Conservation (phyloP, 768 basidiomycete genomes). For the Lentinula sp. region DNA sequence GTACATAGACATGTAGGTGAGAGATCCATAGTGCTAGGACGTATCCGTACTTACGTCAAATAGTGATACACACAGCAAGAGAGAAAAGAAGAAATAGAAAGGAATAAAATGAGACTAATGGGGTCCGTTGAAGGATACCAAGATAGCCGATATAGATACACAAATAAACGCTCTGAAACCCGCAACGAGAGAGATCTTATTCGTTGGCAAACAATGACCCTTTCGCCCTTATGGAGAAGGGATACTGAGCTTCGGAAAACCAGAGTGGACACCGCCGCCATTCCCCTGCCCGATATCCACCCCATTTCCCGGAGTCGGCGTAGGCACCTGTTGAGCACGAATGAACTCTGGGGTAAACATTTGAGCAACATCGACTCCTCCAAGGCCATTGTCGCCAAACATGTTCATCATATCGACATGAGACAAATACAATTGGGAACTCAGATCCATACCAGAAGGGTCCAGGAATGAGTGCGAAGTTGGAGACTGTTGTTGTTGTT, state of each 20-base stretch:
- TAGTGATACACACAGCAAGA: background rate
- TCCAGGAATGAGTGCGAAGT: background rate
- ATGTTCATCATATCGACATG: conserved; percentile 57
- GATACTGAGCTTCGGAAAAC: conserved; percentile 29
- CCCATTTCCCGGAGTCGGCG: background rate
- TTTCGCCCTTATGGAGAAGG: conserved; percentile 21
- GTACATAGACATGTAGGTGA: background rate
- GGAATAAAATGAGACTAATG: background rate
- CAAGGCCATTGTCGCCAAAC: conserved; percentile 39
- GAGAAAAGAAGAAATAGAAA: background rate
- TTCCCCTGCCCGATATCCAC: conserved; percentile 10
- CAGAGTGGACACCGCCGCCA: conserved; percentile 12
- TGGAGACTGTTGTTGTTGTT: background rate
- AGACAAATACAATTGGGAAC: conserved; percentile 49
- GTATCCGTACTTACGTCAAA: background rate
- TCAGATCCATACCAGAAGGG: conserved; percentile 12
- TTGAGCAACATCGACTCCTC: conserved; percentile 25
- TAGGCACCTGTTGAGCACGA: background rate
- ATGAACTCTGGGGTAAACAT: conserved; percentile 16
- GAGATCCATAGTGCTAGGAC: background rate
- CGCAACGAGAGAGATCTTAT: background rate
- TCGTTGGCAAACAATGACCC: background rate
- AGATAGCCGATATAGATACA: background rate
- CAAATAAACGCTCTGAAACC: background rate
- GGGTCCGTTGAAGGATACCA: background rate